A percentile compares a stretch with the other conserved stretches of the same genome.
phyloP scores from a whole-genome alignment of 495 filamentous ascomycete species.

The Podospora didyma region DNA sequence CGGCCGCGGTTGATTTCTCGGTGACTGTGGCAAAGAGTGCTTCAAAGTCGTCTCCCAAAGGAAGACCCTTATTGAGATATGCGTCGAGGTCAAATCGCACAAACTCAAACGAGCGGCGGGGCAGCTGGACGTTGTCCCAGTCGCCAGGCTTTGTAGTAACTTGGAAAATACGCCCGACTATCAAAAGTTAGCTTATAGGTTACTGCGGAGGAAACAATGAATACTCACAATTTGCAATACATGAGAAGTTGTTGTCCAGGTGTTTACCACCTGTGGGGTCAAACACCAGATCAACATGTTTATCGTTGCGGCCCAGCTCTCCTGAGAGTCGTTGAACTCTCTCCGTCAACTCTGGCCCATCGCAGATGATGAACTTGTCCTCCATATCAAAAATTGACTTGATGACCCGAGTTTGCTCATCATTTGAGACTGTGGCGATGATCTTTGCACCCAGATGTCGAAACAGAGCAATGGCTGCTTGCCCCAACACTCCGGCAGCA shows the following conservation, averaged over 20 bases:
- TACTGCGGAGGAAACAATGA: neutral
- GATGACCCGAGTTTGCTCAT: conserved; percentile 45
- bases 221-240: conserved; percentile 3
- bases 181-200: neutral
- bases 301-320: neutral
- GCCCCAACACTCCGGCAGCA: conserved; percentile 44
- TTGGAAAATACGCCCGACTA: conserved; percentile 11
- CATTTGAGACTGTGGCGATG: conserved; percentile 35
- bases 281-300: conserved; percentile 4
- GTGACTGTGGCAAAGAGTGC: neutral
- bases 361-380: conserved; percentile 26
- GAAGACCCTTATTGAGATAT: neutral
- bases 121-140: conserved; percentile 3
- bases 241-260: conserved; percentile 5
- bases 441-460: conserved; percentile 46
- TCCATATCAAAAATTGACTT: conserved; percentile 39
- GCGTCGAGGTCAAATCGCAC: conserved; percentile 8
- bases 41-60: neutral
- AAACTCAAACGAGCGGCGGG: conserved; percentile 5
- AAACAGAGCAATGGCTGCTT: conserved; percentile 48
- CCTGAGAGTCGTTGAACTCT: neutral
- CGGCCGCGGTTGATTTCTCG: neutral
- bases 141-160: neutral
- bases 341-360: conserved; percentile 1
- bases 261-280: neutral